These are phyloP conservation scores for Epicoccum sorghinum DNA, from an alignment of 2,329 filamentous ascomycete species.

Conservation along the genomic window DNA sequence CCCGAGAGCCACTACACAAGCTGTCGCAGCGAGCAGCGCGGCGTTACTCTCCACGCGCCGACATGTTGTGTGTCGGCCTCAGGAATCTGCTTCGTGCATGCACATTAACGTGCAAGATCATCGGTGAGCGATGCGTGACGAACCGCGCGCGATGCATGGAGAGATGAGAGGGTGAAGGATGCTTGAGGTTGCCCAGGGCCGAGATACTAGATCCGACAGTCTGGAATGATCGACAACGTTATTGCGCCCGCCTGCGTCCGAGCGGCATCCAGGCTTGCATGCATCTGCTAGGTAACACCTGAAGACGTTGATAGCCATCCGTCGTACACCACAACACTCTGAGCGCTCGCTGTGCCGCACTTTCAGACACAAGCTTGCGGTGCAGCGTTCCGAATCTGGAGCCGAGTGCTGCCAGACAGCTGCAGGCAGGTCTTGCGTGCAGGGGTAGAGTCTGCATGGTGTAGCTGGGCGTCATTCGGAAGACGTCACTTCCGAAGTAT, in stretches of 20 bases:
- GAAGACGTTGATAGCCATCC: neutral
- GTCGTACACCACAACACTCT: neutral
- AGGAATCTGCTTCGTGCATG: neutral
- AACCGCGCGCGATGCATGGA: neutral
- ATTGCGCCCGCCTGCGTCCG: slow-evolving; percentile 7
- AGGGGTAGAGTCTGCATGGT: neutral
- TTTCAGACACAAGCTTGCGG: neutral
- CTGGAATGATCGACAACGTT: slow-evolving; percentile 21
- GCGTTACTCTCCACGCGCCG: slow-evolving; percentile 3
- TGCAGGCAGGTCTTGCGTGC: neutral
- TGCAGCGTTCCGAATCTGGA: neutral
- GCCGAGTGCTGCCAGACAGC: neutral
- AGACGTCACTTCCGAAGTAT: slow-evolving; percentile 3
- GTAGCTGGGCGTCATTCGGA: slow-evolving; percentile 7
- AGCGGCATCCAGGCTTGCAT: slow-evolving; percentile 8
- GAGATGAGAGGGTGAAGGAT: slow-evolving; percentile 18
- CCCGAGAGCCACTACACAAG: slow-evolving; percentile 39
- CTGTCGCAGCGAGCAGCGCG: slow-evolving; percentile 26
- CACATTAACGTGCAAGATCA: neutral
- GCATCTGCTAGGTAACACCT: neutral
- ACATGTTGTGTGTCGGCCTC: slow-evolving; percentile 13
- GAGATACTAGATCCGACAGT: slow-evolving; percentile 8
- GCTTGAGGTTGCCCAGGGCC: slow-evolving; percentile 2
- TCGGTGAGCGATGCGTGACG: slow-evolving; percentile 5
- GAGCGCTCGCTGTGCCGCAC: neutral